These are phyloP conservation scores for Cladophialophora chaetospira DNA, from an alignment of 2,329 filamentous ascomycete genomes.

Conservation along the genomic window DNA sequence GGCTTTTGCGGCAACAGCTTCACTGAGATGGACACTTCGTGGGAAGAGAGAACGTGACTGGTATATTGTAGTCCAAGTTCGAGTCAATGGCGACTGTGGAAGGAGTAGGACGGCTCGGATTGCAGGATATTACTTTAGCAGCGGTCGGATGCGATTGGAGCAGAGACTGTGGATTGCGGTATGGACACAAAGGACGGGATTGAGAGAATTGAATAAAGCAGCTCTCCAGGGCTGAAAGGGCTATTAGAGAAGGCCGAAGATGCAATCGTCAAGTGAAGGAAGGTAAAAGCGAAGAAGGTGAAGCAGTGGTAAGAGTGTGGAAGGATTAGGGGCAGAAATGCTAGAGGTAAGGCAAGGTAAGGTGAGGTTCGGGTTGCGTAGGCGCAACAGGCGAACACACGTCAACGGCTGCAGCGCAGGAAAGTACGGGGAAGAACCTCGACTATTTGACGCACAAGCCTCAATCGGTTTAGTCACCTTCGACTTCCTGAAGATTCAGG, in stretches of 20 bases:
- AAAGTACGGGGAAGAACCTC: slow-evolving; percentile 13
- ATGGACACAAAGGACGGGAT: slow-evolving; percentile 27
- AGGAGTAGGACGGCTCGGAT: slow-evolving; percentile 7
- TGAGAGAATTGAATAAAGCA: slow-evolving; percentile 26
- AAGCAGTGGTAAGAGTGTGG: slow-evolving; percentile 9
- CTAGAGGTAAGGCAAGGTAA: slow-evolving; percentile 2
- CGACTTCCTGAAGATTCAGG: not conserved
- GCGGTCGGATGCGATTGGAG: slow-evolving; percentile 7
- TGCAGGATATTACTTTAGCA: slow-evolving; percentile 24
- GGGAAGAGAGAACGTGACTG: not conserved
- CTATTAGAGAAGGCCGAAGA: slow-evolving; percentile 20
- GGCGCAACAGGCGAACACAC: slow-evolving; percentile 2
- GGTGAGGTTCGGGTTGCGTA: slow-evolving; percentile 8
- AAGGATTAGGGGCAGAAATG: slow-evolving; percentile 20
- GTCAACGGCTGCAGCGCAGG: slow-evolving; percentile 6
- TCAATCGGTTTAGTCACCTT: not conserved
- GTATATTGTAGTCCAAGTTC: not conserved
- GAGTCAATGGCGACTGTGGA: not conserved
- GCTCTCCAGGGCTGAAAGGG: slow-evolving; percentile 30
- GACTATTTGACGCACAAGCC: not conserved
- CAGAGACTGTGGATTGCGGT: slow-evolving; percentile 14
- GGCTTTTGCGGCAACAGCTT: not conserved
- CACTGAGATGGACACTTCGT: not conserved
- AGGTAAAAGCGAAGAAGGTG: slow-evolving; percentile 17
- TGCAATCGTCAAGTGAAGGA: slow-evolving; percentile 8